Evolutionary conservation across 2,329 filamentous ascomycete species (phyloP).

Genomic region (Aspergillus hiratsukae): DNA sequence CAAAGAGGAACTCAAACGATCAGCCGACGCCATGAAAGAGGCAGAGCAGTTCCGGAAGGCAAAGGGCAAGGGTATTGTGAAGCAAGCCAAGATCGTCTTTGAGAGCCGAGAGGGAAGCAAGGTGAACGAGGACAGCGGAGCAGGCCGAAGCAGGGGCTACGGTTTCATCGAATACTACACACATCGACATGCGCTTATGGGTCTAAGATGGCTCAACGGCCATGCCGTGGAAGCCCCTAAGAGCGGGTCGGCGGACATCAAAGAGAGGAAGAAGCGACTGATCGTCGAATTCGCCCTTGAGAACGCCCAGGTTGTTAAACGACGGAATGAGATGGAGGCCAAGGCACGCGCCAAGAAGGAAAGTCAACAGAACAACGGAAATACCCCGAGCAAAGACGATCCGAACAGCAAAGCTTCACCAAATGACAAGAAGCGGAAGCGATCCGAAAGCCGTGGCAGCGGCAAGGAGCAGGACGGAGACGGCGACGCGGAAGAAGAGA

Average conservation of each 20-base stretch:
- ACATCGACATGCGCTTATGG: conserved; percentile 92
- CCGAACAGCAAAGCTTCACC: conserved; percentile 10
- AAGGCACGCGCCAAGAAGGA: conserved; percentile 20
- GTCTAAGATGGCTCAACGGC: conserved; percentile 87
- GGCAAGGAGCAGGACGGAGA: conserved; percentile 17
- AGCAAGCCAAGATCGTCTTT: conserved; percentile 91
- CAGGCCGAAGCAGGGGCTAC: conserved; percentile 83
- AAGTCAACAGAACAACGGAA: conserved; percentile 14
- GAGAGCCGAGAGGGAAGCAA: conserved; percentile 83
- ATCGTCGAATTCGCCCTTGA: conserved; percentile 98
- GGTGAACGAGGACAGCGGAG: conserved; percentile 69
- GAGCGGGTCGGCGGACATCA: conserved; percentile 28
- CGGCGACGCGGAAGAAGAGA: conserved; percentile 38
- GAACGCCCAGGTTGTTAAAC: conserved; percentile 89
- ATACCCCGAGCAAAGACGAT: conserved; percentile 16
- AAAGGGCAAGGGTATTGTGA: conserved; percentile 82
- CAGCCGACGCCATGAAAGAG: conserved; percentile 72
- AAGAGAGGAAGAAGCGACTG: conserved; percentile 79
- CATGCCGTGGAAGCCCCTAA: conserved; percentile 49
- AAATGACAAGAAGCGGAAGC: conserved; percentile 32
- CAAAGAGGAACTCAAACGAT: conserved; percentile 81
- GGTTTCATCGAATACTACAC: conserved; percentile 96
- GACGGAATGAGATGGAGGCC: conserved; percentile 50
- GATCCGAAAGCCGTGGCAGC: conserved; percentile 19
- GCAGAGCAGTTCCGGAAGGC: conserved; percentile 74